Evolutionary conservation across 805 yeast species (phyloP).

Genomic region (Kazachstania africana): DNA sequence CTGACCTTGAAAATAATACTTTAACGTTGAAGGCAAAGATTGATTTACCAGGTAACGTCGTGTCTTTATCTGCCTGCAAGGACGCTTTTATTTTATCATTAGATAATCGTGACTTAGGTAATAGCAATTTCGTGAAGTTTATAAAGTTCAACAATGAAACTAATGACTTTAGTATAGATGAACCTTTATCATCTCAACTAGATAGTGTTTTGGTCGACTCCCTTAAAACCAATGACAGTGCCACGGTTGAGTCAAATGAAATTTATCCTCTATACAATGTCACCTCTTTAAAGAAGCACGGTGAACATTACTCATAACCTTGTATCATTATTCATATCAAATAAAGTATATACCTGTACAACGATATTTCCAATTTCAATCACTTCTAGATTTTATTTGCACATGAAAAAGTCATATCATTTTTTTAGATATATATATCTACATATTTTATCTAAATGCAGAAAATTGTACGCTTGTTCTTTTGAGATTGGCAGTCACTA

Average conservation of each 20-base stretch:
- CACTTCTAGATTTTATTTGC: no score
- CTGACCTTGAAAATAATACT: constrained; percentile 12
- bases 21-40: constrained; percentile 19
- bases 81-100: constrained; percentile 27
- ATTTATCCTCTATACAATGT: constrained; percentile 40
- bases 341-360: no score
- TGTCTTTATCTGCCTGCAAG: constrained; percentile 20
- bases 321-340: neutral
- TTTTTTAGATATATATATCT: no score
- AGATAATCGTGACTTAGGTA: constrained; percentile 20
- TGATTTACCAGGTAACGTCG: constrained; percentile 22
- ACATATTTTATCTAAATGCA: constrained; percentile 15
- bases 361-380: no score
- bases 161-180: constrained; percentile 15
- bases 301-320: constrained; percentile 33
- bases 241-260: constrained; percentile 28
- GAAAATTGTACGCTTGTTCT: constrained; percentile 25
- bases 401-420: no score
- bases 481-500: constrained; percentile 20
- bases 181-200: constrained; percentile 9
- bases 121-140: constrained; percentile 11
- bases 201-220: constrained; percentile 18
- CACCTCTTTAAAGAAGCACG: constrained; percentile 45
- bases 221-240: constrained; percentile 18
- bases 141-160: constrained; percentile 12